Conservation (phyloP, 225 moss, liverwort and hornwort species). For the Marchantia paleacea region DNA sequence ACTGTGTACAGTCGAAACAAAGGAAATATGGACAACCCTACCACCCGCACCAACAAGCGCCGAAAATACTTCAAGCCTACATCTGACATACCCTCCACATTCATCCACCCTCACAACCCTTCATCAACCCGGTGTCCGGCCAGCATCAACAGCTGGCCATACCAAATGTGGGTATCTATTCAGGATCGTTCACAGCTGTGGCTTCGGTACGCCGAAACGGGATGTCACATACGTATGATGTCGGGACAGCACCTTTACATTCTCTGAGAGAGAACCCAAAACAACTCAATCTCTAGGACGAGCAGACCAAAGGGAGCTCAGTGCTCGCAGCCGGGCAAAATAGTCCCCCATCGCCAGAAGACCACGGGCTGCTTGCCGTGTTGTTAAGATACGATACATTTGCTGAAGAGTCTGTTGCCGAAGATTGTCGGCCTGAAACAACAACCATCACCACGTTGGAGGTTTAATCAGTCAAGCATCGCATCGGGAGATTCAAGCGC, state of each 20-base stretch:
- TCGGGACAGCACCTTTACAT: slow-evolving; percentile 53
- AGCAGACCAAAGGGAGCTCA: slow-evolving; percentile 98
- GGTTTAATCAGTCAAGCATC: background rate
- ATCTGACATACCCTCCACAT: slow-evolving; percentile 39
- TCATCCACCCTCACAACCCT: slow-evolving; percentile 97
- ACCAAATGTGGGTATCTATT: slow-evolving; percentile 69
- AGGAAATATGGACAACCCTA: slow-evolving; percentile 11
- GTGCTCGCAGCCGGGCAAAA: slow-evolving; percentile 91
- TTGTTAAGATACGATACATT: slow-evolving; percentile 95
- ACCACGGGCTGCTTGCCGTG: slow-evolving; percentile 95
- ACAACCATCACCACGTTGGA: background rate
- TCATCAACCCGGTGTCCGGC: slow-evolving; percentile 72
- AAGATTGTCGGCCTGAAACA: slow-evolving; percentile 78
- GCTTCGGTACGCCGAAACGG: slow-evolving; percentile 49
- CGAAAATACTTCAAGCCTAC: slow-evolving; percentile 22
- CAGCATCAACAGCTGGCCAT: slow-evolving; percentile 49
- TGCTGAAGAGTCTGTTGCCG: slow-evolving; percentile 96
- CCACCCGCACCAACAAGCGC: slow-evolving; percentile 21
- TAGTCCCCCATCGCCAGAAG: slow-evolving; percentile 99
- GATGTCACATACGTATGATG: slow-evolving; percentile 26
- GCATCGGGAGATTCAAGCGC: background rate
- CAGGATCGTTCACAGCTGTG: slow-evolving; percentile 96
- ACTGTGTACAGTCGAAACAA: slow-evolving; percentile 15
- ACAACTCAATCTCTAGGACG: slow-evolving; percentile 77
- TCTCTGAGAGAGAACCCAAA: slow-evolving; percentile 28